Evolutionary conservation across 116 monocot species (phyloP).

Genomic region (Posidonia oceanica): DNA sequence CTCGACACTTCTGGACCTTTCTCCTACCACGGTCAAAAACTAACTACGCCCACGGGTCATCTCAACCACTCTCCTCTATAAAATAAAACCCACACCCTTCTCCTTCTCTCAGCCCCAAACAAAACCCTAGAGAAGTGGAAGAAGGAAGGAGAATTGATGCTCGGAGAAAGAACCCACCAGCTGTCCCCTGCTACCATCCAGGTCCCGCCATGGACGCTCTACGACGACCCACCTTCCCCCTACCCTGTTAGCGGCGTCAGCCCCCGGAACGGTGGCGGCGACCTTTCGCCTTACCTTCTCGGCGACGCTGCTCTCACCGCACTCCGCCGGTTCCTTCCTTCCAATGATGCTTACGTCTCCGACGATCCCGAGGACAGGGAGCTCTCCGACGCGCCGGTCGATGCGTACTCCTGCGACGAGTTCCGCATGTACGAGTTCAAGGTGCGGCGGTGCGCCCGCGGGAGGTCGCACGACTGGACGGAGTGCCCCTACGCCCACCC

Average conservation of each 20-base stretch:
- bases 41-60: too few relatives aligned
- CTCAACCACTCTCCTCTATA: too few relatives aligned
- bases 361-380: background rate
- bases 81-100: too few relatives aligned
- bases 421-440: constrained; percentile 58
- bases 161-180: constrained; percentile 10
- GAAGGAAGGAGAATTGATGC: constrained; percentile 8
- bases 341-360: constrained; percentile 9
- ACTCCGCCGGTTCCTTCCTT: constrained; percentile 9
- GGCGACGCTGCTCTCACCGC: constrained; percentile 10
- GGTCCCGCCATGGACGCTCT: constrained; percentile 18
- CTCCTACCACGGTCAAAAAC: too few relatives aligned
- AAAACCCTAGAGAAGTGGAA: too few relatives aligned
- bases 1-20: too few relatives aligned
- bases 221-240: constrained; percentile 13
- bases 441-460: constrained; percentile 30
- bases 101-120: too few relatives aligned
- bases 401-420: constrained; percentile 32
- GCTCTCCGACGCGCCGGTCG: background rate
- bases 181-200: constrained; percentile 4
- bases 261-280: background rate
- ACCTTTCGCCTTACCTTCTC: constrained; percentile 4
- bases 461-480: constrained; percentile 45
- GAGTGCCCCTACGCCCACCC: constrained; percentile 46
- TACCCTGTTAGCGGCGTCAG: constrained; percentile 8